Evolutionary conservation across 768 basidiomycete species (phyloP), one percentile per base, ranked within the genome.

Genomic region (Cystofilobasidium bisporidii): DNA sequence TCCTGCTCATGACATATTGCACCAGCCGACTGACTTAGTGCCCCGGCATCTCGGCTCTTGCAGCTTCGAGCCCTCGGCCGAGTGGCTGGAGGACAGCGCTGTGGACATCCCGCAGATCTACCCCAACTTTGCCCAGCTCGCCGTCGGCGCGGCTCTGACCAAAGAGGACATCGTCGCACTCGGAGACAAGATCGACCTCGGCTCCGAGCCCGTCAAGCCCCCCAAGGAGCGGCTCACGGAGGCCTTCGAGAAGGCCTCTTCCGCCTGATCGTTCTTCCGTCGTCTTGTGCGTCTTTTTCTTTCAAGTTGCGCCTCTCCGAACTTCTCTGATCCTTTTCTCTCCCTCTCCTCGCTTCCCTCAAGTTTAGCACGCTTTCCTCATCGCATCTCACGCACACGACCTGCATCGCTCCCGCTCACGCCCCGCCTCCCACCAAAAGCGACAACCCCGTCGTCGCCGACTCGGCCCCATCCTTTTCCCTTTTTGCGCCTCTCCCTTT

Each of bases 61-160:
- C 50, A 72, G 90, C 18, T 85, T 94, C 76, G 74, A 74, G 56
- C 81, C 82, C 0, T 81, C 84, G 61, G 84, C 86, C 32, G 89
- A 91, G 77, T 78, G 86, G 64, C 81, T 98, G 72, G 90, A 91
- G 73, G 92, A 97, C 74, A 83, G 92, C 67, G 86, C 87, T 36
- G 86, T 92, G 72, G 92, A 98, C 75, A 88, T 87, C 56, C 93
- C 94, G 12, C 86, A 86, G 73, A 94, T 91, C 0, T 86, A 87
- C 79, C 76, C 81, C 50, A 83, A 86, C 67, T 85, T 90, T 75
- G 88, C 85, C 17, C 79, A 83, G 68, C 84, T 94, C 79, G 77
- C 94, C 66, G 69, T 72, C 47, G 72, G 72, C 33, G 64, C 74
- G 14, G 72, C 72, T 5, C 67, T 77, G 8, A 64, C 73, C 12